Percentiles rank a stretch among this genome's conserved stretches.
These are phyloP conservation scores for Tolypocladium ovalisporum DNA, from an alignment of 2,329 filamentous ascomycete species.

Conservation along the genomic window DNA sequence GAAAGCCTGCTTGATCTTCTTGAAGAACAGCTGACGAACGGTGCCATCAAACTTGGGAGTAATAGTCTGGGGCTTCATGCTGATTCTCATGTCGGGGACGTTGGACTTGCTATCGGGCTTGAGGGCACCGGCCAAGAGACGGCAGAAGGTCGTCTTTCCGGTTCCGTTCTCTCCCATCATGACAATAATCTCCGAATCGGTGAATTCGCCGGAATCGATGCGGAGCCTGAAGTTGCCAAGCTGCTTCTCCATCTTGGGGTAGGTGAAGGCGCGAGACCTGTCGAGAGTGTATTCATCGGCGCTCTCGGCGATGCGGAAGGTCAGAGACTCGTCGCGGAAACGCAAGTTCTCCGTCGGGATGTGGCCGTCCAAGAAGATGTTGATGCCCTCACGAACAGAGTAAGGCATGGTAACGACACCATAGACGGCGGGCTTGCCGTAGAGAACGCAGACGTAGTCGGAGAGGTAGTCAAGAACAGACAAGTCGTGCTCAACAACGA, in stretches of 20 bases:
- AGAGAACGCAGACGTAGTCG: slow-evolving; percentile 95
- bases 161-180: slow-evolving; percentile 99
- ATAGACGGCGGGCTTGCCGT: slow-evolving; percentile 90
- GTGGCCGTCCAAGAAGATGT: slow-evolving; percentile 96
- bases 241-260: slow-evolving; percentile 88
- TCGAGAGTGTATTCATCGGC: slow-evolving; percentile 81
- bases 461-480: slow-evolving; percentile 97
- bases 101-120: slow-evolving; percentile 74
- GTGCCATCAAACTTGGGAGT: slow-evolving; percentile 97
- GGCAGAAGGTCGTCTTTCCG: slow-evolving; percentile 98
- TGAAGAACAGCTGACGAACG: slow-evolving; percentile 96
- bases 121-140: slow-evolving; percentile 82
- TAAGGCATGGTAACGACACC: slow-evolving; percentile 94
- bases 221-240: slow-evolving; percentile 77
- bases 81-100: slow-evolving; percentile 91
- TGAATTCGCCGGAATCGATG: slow-evolving; percentile 78
- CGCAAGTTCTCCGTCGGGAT: slow-evolving; percentile 97
- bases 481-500: slow-evolving; percentile 98
- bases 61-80: slow-evolving; percentile 99
- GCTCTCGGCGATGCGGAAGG: slow-evolving; percentile 86
- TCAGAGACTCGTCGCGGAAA: slow-evolving; percentile 93
- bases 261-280: slow-evolving; percentile 73
- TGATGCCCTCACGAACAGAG: slow-evolving; percentile 97
- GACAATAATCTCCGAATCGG: slow-evolving; percentile 96
- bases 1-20: slow-evolving; percentile 98